Conservation (phyloP, 2,329 filamentous ascomycete species). For the Colletotrichum paranaense region DNA sequence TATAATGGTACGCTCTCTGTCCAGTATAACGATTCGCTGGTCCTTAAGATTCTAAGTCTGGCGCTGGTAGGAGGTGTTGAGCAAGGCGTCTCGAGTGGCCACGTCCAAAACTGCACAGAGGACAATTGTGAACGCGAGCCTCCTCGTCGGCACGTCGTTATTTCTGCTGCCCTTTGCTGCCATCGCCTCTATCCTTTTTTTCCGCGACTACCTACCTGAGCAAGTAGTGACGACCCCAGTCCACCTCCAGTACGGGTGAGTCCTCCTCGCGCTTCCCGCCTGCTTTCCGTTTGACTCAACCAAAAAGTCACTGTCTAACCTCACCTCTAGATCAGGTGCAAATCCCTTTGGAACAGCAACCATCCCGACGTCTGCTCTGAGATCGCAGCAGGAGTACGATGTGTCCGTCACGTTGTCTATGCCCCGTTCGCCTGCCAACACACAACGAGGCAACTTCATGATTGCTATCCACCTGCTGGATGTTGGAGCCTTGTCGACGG, state of each 20-base stretch:
- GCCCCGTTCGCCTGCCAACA: conserved; percentile 81
- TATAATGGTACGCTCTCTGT: background rate
- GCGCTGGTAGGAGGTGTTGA: conserved; percentile 19
- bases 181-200: conserved; percentile 63
- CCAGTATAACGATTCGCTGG: background rate
- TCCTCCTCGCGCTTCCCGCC: conserved; percentile 16
- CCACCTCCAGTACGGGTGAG: conserved; percentile 69
- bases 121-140: conserved; percentile 57
- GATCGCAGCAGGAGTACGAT: conserved; percentile 85
- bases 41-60: background rate
- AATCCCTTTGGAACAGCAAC: conserved; percentile 65
- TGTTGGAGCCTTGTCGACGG: conserved; percentile 44
- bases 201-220: conserved; percentile 67
- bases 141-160: conserved; percentile 55
- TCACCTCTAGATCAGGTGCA: conserved; percentile 52
- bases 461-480: conserved; percentile 79
- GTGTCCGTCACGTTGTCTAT: conserved; percentile 80
- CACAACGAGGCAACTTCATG: conserved; percentile 93
- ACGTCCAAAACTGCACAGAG: conserved; percentile 65
- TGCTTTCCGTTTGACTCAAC: background rate
- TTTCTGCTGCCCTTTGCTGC: conserved; percentile 60
- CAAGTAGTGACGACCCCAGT: conserved; percentile 63
- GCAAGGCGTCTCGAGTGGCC: conserved; percentile 46
- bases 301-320: conserved; percentile 7
- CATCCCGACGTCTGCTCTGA: conserved; percentile 63